Percentiles rank a stretch among this genome's conserved stretches.
Conservation (phyloP, 2,329 filamentous ascomycete species). For the Colletotrichum lindemuthianum region DNA sequence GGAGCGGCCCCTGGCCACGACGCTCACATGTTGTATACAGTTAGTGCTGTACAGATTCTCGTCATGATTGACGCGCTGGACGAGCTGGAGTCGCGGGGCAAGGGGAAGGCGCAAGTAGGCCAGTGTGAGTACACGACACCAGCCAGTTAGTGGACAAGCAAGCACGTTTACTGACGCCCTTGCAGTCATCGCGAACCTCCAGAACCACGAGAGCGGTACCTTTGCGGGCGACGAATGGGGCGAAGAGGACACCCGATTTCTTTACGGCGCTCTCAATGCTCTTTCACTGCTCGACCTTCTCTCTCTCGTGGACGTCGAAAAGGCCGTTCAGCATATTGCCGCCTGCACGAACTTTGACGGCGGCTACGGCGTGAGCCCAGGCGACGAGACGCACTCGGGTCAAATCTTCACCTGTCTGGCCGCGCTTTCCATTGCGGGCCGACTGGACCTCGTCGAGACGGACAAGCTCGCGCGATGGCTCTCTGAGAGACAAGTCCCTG, state of each 20-base stretch:
- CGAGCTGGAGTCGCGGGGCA: constrained; percentile 78
- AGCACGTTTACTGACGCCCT: constrained; percentile 1
- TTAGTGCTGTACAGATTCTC: constrained; percentile 93
- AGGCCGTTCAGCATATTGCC: constrained; percentile 81
- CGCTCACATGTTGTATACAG: constrained; percentile 94
- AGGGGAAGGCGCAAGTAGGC: constrained; percentile 78
- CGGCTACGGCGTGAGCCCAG: constrained; percentile 88
- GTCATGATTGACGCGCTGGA: constrained; percentile 86
- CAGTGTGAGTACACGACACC: constrained; percentile 70
- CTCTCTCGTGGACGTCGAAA: constrained; percentile 78
- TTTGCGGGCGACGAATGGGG: constrained; percentile 98
- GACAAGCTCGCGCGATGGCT: constrained; percentile 90
- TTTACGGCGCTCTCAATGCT: constrained; percentile 90
- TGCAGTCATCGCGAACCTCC: constrained; percentile 80
- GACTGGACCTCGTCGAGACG: constrained; percentile 82
- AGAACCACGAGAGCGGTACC: constrained; percentile 83
- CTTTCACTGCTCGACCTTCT: constrained; percentile 84
- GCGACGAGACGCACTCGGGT: constrained; percentile 92
- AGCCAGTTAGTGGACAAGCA: no score
- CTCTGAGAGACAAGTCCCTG: constrained; percentile 88
- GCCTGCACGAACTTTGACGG: constrained; percentile 94
- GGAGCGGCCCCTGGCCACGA: constrained; percentile 95
- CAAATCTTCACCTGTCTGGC: constrained; percentile 96
- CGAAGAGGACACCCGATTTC: constrained; percentile 92
- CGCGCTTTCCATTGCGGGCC: constrained; percentile 83